A percentile compares a stretch with the other conserved stretches of the same genome.
phyloP scores from a whole-genome alignment of 140 eudicot species.

The Artemisia princeps region DNA sequence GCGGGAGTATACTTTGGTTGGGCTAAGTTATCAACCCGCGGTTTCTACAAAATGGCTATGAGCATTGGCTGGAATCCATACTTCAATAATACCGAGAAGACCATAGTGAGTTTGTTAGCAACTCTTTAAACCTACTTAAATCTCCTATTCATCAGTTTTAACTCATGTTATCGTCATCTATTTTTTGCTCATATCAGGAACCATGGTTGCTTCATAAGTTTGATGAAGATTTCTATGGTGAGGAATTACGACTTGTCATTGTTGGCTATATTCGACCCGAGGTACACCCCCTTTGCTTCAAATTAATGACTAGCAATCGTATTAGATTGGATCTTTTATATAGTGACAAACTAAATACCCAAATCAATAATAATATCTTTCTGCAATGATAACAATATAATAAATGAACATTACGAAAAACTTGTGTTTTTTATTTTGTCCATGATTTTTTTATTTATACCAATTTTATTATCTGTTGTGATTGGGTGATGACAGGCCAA shows the following conservation, averaged over 20 bases:
- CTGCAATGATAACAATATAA: neutral
- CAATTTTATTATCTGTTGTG: neutral
- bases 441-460: neutral
- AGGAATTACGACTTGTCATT: slow-evolving; percentile 64
- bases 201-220: slow-evolving; percentile 98
- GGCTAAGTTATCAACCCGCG: slow-evolving; percentile 68
- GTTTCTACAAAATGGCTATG: slow-evolving; percentile 96
- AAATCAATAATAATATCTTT: neutral
- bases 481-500: slow-evolving; percentile 52
- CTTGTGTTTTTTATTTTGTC: neutral
- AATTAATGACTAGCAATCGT: neutral
- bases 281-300: slow-evolving; percentile 35
- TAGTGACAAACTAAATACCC: neutral
- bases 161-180: neutral
- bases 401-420: neutral
- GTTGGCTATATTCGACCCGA: slow-evolving; percentile 91
- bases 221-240: slow-evolving; percentile 78
- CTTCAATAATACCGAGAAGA: slow-evolving; percentile 63
- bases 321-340: neutral
- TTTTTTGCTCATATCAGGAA: slow-evolving; percentile 43
- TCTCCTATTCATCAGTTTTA: too few species aligned
- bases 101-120: neutral
- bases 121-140: neutral
- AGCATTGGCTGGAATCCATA: slow-evolving; percentile 96
- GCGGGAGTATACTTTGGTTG: slow-evolving; percentile 96